Conservation (phyloP, 2,329 filamentous ascomycete species). For the Calcarisporium arbuscula region DNA sequence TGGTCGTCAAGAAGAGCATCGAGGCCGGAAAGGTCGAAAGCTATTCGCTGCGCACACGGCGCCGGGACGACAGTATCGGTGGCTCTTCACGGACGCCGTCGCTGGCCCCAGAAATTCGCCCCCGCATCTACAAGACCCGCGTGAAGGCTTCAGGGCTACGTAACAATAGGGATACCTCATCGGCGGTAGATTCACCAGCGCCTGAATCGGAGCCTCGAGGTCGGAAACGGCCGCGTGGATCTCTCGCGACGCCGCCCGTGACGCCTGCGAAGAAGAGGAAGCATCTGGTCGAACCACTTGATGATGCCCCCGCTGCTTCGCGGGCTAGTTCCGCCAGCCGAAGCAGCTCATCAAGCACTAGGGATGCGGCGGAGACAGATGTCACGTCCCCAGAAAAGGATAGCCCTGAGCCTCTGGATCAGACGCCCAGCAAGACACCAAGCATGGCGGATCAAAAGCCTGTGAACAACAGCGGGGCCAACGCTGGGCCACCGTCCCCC, state of each 20-base stretch:
- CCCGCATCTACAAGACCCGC: slow-evolving; percentile 37
- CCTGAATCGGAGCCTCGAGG: slow-evolving; percentile 19
- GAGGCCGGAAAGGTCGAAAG: slow-evolving; percentile 36
- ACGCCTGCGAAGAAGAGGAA: slow-evolving; percentile 49
- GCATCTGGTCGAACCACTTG: slow-evolving; percentile 16
- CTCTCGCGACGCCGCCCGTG: slow-evolving; percentile 46
- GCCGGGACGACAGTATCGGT: slow-evolving; percentile 43
- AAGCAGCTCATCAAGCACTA: slow-evolving; percentile 20
- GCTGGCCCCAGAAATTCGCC: slow-evolving; percentile 48
- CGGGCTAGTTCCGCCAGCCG: slow-evolving; percentile 30
- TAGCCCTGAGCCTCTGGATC: slow-evolving; percentile 29
- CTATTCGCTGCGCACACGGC: slow-evolving; percentile 51
- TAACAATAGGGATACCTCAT: slow-evolving; percentile 27
- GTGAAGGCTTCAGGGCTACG: slow-evolving; percentile 26
- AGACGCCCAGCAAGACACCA: slow-evolving; percentile 19
- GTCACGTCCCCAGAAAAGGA: slow-evolving; percentile 46
- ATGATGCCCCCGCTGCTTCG: slow-evolving; percentile 26
- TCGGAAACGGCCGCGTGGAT: slow-evolving; percentile 35
- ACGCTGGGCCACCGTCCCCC: slow-evolving; percentile 22
- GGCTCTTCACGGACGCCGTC: slow-evolving; percentile 51
- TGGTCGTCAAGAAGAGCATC: slow-evolving; percentile 44
- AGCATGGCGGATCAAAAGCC: slow-evolving; percentile 8
- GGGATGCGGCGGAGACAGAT: slow-evolving; percentile 31
- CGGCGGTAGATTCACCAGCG: slow-evolving; percentile 20
- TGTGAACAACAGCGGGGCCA: slow-evolving; percentile 1